Percentiles rank a stretch among this genome's conserved stretches.
phyloP scores from a whole-genome alignment of 1,284 basidiomycete genomes.

The Tilletia indica region DNA sequence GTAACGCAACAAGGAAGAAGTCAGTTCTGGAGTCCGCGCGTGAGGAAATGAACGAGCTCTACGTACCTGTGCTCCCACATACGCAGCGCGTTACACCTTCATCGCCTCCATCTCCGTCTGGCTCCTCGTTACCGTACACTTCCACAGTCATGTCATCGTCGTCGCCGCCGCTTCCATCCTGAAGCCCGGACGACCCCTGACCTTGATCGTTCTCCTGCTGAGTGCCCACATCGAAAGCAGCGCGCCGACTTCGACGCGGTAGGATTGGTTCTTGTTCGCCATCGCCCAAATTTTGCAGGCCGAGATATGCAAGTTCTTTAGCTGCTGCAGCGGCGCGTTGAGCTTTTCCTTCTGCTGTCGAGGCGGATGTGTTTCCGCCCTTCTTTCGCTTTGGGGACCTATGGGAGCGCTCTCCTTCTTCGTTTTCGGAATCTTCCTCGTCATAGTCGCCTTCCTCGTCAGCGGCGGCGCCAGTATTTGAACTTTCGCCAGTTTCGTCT shows the following conservation, averaged over 20 bases:
- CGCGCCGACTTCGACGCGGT: slow-evolving; percentile 3
- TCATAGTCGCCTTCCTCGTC: background rate
- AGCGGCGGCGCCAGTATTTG: background rate
- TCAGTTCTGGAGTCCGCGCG: no score
- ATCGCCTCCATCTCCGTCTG: slow-evolving; percentile 69
- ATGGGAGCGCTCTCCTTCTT: background rate
- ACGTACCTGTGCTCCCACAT: slow-evolving; percentile 81
- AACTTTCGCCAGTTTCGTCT: background rate
- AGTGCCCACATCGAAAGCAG: slow-evolving; percentile 2
- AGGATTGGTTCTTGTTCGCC: slow-evolving; percentile 3
- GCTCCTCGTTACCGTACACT: slow-evolving; percentile 48
- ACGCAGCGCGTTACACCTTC: slow-evolving; percentile 87
- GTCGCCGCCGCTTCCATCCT: slow-evolving; percentile 24
- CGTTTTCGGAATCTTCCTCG: background rate
- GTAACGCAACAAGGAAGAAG: no score
- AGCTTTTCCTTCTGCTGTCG: no score
- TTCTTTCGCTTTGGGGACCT: no score
- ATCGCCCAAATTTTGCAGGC: background rate
- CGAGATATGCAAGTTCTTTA: slow-evolving; percentile 4
- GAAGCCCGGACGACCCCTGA: slow-evolving; percentile 21
- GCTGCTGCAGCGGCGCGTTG: background rate
- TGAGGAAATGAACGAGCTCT: no score
- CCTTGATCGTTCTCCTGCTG: slow-evolving; percentile 14
- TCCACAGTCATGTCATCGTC: slow-evolving; percentile 30
- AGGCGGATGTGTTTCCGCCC: background rate